These are phyloP conservation scores for Amanita molliuscula DNA, from an alignment of 768 basidiomycete genomes.

Conservation along the genomic window DNA sequence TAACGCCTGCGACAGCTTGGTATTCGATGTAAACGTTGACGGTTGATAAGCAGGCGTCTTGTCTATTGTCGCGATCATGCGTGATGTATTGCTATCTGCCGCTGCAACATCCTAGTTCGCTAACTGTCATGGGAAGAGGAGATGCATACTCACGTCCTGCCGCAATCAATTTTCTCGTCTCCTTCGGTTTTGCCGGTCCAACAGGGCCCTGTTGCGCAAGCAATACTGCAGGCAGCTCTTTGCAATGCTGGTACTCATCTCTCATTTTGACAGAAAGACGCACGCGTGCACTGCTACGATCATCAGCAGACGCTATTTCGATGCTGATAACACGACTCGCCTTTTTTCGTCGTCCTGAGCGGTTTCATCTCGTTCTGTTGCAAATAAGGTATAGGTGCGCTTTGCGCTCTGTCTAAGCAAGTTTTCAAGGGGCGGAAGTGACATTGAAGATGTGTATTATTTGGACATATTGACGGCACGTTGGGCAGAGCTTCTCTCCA, in stretches of 20 bases:
- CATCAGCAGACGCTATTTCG: not conserved
- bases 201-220: constrained; percentile 73
- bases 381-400: constrained; percentile 64
- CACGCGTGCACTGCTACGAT: constrained; percentile 46
- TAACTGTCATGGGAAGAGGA: not conserved
- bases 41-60: constrained; percentile 55
- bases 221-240: constrained; percentile 73
- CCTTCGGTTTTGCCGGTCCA: constrained; percentile 67
- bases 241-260: constrained; percentile 83
- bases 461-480: constrained; percentile 14
- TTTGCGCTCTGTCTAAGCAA: constrained; percentile 56
- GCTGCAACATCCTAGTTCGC: constrained; percentile 16
- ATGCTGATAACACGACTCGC: constrained; percentile 20
- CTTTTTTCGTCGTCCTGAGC: constrained; percentile 62
- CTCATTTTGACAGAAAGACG: constrained; percentile 78
- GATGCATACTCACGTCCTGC: constrained; percentile 45
- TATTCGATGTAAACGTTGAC: constrained; percentile 58
- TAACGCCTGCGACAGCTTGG: constrained; percentile 79
- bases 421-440: constrained; percentile 58
- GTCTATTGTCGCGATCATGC: constrained; percentile 68
- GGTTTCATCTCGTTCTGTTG: constrained; percentile 49
- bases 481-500: not conserved
- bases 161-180: constrained; percentile 57
- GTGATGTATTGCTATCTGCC: constrained; percentile 42
- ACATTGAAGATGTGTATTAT: constrained; percentile 18